Evolutionary conservation across 306 rosid genomes (phyloP).

Genomic region (Medicago lupulina): DNA sequence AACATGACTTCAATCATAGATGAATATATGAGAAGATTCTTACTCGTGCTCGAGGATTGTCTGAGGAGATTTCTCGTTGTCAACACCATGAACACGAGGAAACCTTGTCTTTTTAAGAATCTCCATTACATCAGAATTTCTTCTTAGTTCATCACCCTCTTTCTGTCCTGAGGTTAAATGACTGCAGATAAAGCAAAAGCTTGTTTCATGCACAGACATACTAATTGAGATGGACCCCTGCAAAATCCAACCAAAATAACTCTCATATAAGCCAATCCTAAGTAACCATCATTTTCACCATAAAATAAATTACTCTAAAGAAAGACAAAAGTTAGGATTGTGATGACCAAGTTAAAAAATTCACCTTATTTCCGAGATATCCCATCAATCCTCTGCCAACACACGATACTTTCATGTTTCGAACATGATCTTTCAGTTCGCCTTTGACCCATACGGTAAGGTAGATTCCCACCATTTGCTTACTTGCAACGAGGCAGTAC

Average conservation of each 20-base stretch:
- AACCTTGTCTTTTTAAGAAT: slow-evolving; percentile 94
- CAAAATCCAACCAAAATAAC: slow-evolving; percentile 49
- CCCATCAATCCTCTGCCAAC: slow-evolving; percentile 99
- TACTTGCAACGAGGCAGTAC: slow-evolving; percentile 96
- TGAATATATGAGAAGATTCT: slow-evolving; percentile 44
- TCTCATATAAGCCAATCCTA: slow-evolving; percentile 25
- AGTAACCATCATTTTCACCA: slow-evolving; percentile 11
- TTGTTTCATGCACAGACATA: slow-evolving; percentile 95
- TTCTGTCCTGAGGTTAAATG: slow-evolving; percentile 98
- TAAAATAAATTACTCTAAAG: slow-evolving; percentile 11
- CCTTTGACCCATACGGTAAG: slow-evolving; percentile 97
- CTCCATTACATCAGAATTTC: slow-evolving; percentile 97
- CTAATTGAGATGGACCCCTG: slow-evolving; percentile 98
- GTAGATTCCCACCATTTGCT: slow-evolving; percentile 99
- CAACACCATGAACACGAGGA: slow-evolving; percentile 78
- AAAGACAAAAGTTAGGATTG: slow-evolving; percentile 16
- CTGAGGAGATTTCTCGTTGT: slow-evolving; percentile 85
- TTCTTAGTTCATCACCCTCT: slow-evolving; percentile 96
- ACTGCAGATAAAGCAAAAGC: slow-evolving; percentile 93
- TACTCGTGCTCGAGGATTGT: slow-evolving; percentile 98
- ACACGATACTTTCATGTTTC: slow-evolving; percentile 92
- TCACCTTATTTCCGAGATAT: slow-evolving; percentile 97
- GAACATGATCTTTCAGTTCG: slow-evolving; percentile 85
- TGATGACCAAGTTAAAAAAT: slow-evolving; percentile 15
- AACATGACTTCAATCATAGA: background rate